Conservation (phyloP, 352 stramenopile genomes). For the Salisapilia sapeloensis region DNA sequence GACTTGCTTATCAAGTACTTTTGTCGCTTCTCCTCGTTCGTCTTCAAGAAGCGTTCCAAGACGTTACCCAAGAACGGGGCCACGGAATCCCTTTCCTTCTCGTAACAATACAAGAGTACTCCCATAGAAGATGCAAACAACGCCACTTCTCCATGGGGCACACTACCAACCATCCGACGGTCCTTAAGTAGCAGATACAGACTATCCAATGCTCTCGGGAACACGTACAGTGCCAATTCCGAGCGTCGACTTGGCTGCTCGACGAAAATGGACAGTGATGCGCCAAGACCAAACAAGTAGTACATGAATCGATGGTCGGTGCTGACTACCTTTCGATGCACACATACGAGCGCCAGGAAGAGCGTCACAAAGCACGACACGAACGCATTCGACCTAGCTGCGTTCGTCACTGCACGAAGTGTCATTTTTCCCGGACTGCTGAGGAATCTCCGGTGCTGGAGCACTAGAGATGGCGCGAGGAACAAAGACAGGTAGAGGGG, state of each 20-base stretch:
- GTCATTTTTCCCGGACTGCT: constrained; percentile 30
- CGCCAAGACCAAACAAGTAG: constrained; percentile 47
- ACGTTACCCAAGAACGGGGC: constrained; percentile 40
- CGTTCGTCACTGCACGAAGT: constrained; percentile 32
- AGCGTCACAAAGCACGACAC: constrained; percentile 50
- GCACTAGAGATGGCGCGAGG: constrained; percentile 65
- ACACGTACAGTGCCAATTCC: constrained; percentile 60
- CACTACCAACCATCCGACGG: constrained; percentile 40
- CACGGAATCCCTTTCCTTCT: constrained; percentile 59
- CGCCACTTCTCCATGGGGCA: constrained; percentile 48
- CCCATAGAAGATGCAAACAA: constrained; percentile 68
- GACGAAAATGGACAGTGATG: constrained; percentile 52
- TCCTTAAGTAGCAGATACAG: constrained; percentile 63
- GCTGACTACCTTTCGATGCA: constrained; percentile 27
- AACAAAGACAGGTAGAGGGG: constrained; percentile 75
- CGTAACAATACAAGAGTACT: constrained; percentile 73
- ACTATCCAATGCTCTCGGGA: constrained; percentile 59
- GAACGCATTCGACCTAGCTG: constrained; percentile 63
- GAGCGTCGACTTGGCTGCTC: constrained; percentile 67
- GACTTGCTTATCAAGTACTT: constrained; percentile 18
- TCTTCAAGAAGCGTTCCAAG: constrained; percentile 65
- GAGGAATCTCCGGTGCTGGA: constrained; percentile 70
- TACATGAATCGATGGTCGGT: constrained; percentile 61
- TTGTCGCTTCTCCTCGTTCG: constrained; percentile 50
- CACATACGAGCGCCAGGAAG: constrained; percentile 50